Base-by-base conservation (phyloP, 176 grass and related monocot species). In the Aegilops umbellulata region DNA sequence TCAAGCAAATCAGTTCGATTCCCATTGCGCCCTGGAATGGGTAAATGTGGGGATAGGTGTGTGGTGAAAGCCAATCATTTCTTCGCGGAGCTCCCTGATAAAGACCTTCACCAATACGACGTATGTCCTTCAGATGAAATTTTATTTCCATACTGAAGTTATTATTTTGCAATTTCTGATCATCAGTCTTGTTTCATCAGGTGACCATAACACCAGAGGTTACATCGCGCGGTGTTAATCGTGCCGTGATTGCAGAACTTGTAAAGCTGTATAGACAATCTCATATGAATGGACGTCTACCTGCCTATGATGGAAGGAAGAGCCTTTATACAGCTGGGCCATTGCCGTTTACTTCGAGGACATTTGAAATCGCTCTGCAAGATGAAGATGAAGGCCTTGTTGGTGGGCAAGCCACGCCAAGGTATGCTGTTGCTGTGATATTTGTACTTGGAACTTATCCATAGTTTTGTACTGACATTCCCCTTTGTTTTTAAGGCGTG, bases 1-100 rank as follows among this genome's bases (percentile, higher is more conserved):
- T 97, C 95, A 39, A 94, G 92, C 90, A 97, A 94, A 84, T 94
- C 92, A 2, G 62, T 94, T 83, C 81, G 92, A 76, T 97, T 97
- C 82, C 95, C 95, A 6, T 81, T 91, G 51, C 95, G 95, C 60
- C 95, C 95, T 62, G 95, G 92, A 68, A 97, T 94, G 80, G 95
- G 95, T 81, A 97, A 89, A 38, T 90, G 51, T 78, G 95, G 95
- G 69, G 95, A 97, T 27, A 89, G 86, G 80, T 97, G 95, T 85
- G 88, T 94, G 32, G 95, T 97, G 51, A 97, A 97, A 88, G 95
- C 95, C n/a, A 97, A 97, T 25, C 95, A 97, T 97, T 97, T 97
- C 88, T 97, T 94, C 80, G 95, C 95, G 24, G 95, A 90, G 81
- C 89, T 94, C 42, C 95, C 95, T 69, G 92, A 97, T 85, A 97